phyloP scores from a whole-genome alignment of 1,139 yeast genomes.

The Komagataea norvegica region DNA sequence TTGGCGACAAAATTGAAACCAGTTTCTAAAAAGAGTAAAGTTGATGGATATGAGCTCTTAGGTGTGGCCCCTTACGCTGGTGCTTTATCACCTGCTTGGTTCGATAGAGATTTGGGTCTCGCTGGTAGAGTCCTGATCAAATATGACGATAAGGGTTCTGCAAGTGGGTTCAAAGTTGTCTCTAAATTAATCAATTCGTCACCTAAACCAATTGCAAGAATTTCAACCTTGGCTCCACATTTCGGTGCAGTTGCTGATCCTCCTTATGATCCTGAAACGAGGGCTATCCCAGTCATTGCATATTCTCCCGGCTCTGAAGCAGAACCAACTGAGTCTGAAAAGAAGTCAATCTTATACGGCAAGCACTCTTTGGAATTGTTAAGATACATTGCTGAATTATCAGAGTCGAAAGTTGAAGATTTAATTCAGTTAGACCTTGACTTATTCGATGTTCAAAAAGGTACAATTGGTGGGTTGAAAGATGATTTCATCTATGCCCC shows the following conservation, averaged over 20 bases:
- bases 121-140: constrained; percentile 56
- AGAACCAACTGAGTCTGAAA: constrained; percentile 55
- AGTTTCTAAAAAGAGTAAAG: constrained; percentile 39
- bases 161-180: constrained; percentile 31
- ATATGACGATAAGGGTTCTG: constrained; percentile 22
- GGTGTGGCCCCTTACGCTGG: constrained; percentile 71
- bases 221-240: constrained; percentile 64
- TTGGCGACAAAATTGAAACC: constrained; percentile 58
- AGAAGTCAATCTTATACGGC: constrained; percentile 54
- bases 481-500: constrained; percentile 63
- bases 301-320: constrained; percentile 35
- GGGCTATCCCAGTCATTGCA: constrained; percentile 59
- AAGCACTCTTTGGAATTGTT: constrained; percentile 52
- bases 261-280: constrained; percentile 56
- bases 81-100: constrained; percentile 50
- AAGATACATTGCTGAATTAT: constrained; percentile 50
- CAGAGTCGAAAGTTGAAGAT: constrained; percentile 45
- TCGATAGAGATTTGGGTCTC: constrained; percentile 63
- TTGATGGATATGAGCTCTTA: constrained; percentile 56
- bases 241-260: constrained; percentile 49
- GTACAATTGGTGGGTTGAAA: constrained; percentile 54
- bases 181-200: constrained; percentile 50
- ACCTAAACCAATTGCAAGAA: constrained; percentile 60
- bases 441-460: constrained; percentile 59
- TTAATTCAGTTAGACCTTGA: constrained; percentile 58